These are phyloP conservation scores for Diutina ranongensis DNA, from an alignment of 1,139 yeast species.

Conservation along the genomic window DNA sequence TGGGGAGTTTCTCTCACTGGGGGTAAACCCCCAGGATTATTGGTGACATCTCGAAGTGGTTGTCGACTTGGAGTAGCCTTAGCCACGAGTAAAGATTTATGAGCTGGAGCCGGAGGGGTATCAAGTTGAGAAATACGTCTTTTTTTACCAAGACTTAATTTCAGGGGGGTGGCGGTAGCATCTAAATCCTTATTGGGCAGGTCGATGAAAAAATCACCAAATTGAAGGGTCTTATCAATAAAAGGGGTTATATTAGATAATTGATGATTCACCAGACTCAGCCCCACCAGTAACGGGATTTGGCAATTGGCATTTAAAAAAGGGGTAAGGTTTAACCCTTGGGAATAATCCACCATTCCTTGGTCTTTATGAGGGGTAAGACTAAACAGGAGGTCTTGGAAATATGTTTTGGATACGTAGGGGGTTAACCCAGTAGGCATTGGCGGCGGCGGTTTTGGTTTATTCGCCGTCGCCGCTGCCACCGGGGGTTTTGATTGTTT, in stretches of 20 bases:
- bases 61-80: conserved; percentile 14
- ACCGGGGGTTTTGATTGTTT: neutral
- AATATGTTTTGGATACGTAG: conserved; percentile 9
- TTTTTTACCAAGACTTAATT: conserved; percentile 14
- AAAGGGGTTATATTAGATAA: conserved; percentile 26
- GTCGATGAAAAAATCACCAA: conserved; percentile 35
- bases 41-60: conserved; percentile 6
- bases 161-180: conserved; percentile 27
- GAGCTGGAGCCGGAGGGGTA: conserved; percentile 32
- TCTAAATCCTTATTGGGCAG: conserved; percentile 25
- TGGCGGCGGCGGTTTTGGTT: conserved; percentile 12
- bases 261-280: conserved; percentile 14
- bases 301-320: conserved; percentile 27
- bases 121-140: conserved; percentile 27
- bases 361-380: conserved; percentile 8
- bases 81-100: conserved; percentile 12
- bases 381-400: conserved; percentile 9
- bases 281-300: conserved; percentile 5
- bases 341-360: conserved; percentile 14
- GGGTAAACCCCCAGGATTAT: neutral
- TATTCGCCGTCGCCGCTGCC: neutral
- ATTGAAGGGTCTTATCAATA: conserved; percentile 31
- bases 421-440: conserved; percentile 19
- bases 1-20: neutral
- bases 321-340: conserved; percentile 34